A percentile compares a stretch with the other conserved stretches of the same genome.
These are phyloP conservation scores for Petasospora fabianii DNA, from an alignment of 1,139 yeast species.

Conservation along the genomic window DNA sequence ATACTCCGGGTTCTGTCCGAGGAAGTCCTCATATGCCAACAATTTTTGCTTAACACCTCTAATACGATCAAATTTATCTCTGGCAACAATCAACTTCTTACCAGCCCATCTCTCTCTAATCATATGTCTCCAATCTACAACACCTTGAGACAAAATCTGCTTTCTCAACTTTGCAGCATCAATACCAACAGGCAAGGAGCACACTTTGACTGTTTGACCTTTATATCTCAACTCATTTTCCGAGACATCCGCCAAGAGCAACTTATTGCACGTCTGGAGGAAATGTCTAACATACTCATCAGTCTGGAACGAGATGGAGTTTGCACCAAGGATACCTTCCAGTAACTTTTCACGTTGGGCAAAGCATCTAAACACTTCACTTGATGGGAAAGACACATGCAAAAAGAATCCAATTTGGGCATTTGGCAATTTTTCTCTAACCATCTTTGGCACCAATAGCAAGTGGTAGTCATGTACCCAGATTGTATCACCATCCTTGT, in stretches of 20 bases:
- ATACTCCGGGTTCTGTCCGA: constrained; percentile 66
- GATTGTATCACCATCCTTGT: constrained; percentile 65
- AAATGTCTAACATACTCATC: constrained; percentile 93
- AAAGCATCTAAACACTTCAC: constrained; percentile 91
- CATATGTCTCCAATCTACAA: constrained; percentile 63
- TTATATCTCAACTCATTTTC: constrained; percentile 69
- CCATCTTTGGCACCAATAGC: constrained; percentile 80
- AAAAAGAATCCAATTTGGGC: constrained; percentile 91
- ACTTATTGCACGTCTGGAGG: constrained; percentile 81
- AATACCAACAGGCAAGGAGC: constrained; percentile 80
- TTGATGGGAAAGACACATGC: constrained; percentile 93
- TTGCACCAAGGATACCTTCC: constrained; percentile 86
- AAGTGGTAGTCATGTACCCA: constrained; percentile 97
- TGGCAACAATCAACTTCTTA: constrained; percentile 70
- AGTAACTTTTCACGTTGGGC: constrained; percentile 80
- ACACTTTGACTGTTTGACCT: constrained; percentile 63
- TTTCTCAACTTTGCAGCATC: constrained; percentile 60
- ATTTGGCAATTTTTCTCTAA: constrained; percentile 67
- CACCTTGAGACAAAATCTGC: constrained; percentile 47
- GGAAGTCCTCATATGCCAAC: constrained; percentile 78
- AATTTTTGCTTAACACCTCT: constrained; percentile 88
- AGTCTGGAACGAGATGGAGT: constrained; percentile 84
- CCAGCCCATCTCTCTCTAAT: constrained; percentile 76
- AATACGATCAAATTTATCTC: constrained; percentile 85
- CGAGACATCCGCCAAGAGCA: constrained; percentile 77